These are phyloP conservation scores for Letharia lupina DNA, from an alignment of 495 filamentous ascomycete genomes.

Conservation along the genomic window DNA sequence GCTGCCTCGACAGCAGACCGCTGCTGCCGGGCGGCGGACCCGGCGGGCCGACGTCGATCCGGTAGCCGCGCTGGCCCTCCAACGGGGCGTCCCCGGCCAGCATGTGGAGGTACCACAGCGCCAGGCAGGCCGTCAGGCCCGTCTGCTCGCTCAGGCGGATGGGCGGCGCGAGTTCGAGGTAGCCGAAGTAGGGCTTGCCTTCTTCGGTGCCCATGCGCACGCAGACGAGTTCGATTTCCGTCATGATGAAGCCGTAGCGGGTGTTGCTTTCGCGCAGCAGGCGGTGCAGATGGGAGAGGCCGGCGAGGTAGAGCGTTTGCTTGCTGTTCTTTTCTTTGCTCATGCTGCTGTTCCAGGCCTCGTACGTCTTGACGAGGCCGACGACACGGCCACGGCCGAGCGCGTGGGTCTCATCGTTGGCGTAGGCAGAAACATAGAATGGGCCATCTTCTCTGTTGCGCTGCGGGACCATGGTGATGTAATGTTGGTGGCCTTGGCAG, in stretches of 20 bases:
- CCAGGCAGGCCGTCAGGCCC: slow-evolving; percentile 58
- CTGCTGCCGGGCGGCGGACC: slow-evolving; percentile 38
- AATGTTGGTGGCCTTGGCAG: slow-evolving; percentile 52
- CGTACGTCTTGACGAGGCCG: slow-evolving; percentile 79
- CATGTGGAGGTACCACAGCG: slow-evolving; percentile 74
- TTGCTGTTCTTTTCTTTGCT: slow-evolving; percentile 70
- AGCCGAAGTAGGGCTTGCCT: slow-evolving; percentile 74
- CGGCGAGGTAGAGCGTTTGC: slow-evolving; percentile 76
- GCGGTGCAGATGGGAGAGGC: slow-evolving; percentile 73
- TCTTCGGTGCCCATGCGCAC: slow-evolving; percentile 68
- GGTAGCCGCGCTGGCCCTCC: slow-evolving; percentile 58
- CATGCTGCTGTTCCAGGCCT: slow-evolving; percentile 91
- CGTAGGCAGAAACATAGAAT: slow-evolving; percentile 61
- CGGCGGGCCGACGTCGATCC: slow-evolving; percentile 72
- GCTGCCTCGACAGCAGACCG: not conserved
- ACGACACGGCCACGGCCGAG: slow-evolving; percentile 73
- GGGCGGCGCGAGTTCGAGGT: slow-evolving; percentile 63
- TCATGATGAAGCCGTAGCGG: slow-evolving; percentile 90
- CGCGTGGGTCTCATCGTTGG: slow-evolving; percentile 62
- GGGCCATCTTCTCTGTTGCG: slow-evolving; percentile 47
- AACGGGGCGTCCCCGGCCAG: slow-evolving; percentile 67
- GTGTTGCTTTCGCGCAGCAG: slow-evolving; percentile 89
- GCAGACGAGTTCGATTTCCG: slow-evolving; percentile 86
- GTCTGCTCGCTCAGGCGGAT: slow-evolving; percentile 43
- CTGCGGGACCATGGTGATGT: slow-evolving; percentile 44